These are phyloP conservation scores for Tulasnella sp. DNA, from an alignment of 768 basidiomycete genomes.

Conservation along the genomic window DNA sequence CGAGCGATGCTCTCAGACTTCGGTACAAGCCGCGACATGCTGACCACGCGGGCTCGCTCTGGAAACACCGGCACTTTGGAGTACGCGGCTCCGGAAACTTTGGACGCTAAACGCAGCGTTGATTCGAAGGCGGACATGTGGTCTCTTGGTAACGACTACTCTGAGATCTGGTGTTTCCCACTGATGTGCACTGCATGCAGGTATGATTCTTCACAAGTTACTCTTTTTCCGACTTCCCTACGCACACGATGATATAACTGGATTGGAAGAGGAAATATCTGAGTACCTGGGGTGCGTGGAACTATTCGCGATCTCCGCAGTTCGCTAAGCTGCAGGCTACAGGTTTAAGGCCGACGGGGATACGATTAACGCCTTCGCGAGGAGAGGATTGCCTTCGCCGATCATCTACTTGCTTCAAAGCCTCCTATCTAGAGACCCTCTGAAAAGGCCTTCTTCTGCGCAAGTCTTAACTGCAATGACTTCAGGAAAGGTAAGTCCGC, in stretches of 20 bases:
- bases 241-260: conserved; percentile 58
- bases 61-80: conserved; percentile 96
- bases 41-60: conserved; percentile 54
- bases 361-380: neutral
- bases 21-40: conserved; percentile 87
- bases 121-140: conserved; percentile 94
- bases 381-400: neutral
- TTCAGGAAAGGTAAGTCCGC: neutral
- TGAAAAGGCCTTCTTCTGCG: neutral
- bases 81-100: conserved; percentile 80
- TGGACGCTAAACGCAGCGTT: conserved; percentile 54
- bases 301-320: neutral
- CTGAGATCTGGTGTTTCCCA: conserved; percentile 15
- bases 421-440: neutral
- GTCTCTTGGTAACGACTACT: conserved; percentile 51
- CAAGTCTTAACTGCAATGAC: conserved; percentile 2
- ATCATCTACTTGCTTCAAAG: conserved; percentile 9
- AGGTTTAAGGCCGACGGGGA: conserved; percentile 8
- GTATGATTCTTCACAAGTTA: conserved; percentile 86
- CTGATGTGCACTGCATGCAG: neutral
- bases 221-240: conserved; percentile 87
- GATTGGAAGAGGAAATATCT: conserved; percentile 60
- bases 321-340: neutral
- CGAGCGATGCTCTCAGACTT: conserved; percentile 94
- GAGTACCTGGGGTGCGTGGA: conserved; percentile 56